These are phyloP conservation scores for Monosporascus ibericus DNA, from an alignment of 2,329 filamentous ascomycete species.

Conservation along the genomic window DNA sequence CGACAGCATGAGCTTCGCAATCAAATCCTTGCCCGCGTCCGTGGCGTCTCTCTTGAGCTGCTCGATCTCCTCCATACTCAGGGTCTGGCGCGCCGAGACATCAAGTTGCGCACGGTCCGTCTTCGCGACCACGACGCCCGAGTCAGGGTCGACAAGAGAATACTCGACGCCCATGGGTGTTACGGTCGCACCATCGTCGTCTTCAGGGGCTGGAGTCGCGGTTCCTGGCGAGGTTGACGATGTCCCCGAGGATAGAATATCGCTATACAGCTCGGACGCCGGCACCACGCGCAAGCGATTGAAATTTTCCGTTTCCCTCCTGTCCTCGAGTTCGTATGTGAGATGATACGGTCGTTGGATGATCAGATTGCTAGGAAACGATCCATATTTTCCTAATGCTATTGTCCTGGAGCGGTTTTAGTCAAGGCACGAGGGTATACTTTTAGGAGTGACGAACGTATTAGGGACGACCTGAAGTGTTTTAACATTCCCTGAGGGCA, in stretches of 20 bases:
- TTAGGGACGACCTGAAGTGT: slow-evolving; percentile 55
- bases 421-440: slow-evolving; percentile 2
- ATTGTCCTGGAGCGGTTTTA: slow-evolving; percentile 56
- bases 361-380: slow-evolving; percentile 82
- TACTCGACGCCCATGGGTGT: slow-evolving; percentile 41
- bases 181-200: slow-evolving; percentile 30
- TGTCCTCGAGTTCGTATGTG: slow-evolving; percentile 84
- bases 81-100: slow-evolving; percentile 62
- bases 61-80: slow-evolving; percentile 71
- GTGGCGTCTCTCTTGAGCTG: slow-evolving; percentile 67
- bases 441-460: slow-evolving; percentile 40
- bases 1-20: slow-evolving; percentile 85
- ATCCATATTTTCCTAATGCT: slow-evolving; percentile 86
- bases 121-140: slow-evolving; percentile 44
- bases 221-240: slow-evolving; percentile 25
- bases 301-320: slow-evolving; percentile 55
- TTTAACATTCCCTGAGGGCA: slow-evolving; percentile 52
- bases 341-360: slow-evolving; percentile 87
- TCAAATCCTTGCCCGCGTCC: slow-evolving; percentile 79
- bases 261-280: slow-evolving; percentile 75
- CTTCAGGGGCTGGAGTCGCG: slow-evolving; percentile 31
- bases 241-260: slow-evolving; percentile 53
- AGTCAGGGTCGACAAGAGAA: slow-evolving; percentile 38
- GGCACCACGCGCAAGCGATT: slow-evolving; percentile 72
- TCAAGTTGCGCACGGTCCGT: slow-evolving; percentile 56